phyloP scores from a whole-genome alignment of 139 green algal genomes.

The Trebouxia sp. region DNA sequence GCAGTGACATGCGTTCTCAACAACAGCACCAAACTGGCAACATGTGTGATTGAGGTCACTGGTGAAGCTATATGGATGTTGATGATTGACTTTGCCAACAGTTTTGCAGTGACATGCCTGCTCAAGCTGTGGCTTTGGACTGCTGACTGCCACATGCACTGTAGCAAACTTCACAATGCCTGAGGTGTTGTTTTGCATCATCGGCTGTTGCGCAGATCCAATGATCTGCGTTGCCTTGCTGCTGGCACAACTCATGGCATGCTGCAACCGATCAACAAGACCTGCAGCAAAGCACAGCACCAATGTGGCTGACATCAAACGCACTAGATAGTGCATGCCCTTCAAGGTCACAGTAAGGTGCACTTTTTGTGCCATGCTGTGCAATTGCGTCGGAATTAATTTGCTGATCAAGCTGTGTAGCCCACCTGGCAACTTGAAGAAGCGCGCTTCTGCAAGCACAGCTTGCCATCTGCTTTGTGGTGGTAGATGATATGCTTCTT shows the following conservation, averaged over 20 bases:
- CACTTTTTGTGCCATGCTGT: no score
- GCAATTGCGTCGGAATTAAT: no score
- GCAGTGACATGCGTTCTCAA: no score
- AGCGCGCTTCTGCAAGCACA: neutral
- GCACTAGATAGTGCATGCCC: no score
- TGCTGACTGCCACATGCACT: neutral
- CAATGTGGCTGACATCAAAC: no score
- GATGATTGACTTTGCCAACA: neutral
- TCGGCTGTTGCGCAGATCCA: no score
- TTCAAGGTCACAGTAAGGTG: no score
- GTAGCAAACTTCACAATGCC: slow-evolving; percentile 22
- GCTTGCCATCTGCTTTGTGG: neutral
- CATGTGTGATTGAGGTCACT: no score
- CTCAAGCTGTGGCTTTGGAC: neutral
- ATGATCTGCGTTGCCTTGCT: neutral
- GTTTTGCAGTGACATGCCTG: neutral
- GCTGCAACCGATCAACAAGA: neutral
- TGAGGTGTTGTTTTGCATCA: no score
- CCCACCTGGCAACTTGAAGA: neutral
- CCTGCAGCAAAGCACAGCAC: neutral
- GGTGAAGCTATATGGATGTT: no score
- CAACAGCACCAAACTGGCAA: no score
- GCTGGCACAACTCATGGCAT: neutral
- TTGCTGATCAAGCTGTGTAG: no score
- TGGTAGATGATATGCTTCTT: neutral